Base-by-base conservation (phyloP, 352 stramenopile species). In the Blastocystis hominis region DNA sequence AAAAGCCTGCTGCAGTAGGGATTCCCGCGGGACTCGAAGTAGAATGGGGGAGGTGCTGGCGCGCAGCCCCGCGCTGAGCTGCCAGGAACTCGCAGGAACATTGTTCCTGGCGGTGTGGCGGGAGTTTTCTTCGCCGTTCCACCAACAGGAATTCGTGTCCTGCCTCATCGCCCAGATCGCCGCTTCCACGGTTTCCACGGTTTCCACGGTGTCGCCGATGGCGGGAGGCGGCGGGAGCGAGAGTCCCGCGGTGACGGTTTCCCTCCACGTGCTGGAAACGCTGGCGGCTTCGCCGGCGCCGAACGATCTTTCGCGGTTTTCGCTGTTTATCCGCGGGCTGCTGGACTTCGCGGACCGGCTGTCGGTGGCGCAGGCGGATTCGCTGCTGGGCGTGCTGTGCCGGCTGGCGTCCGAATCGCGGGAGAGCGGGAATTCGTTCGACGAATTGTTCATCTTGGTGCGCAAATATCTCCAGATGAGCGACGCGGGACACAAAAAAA, bases 391-490 rank as follows among this genome's bases (percentile, higher is more conserved):
- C 46, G 38, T 80, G 10, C 55, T 80, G 50, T 80, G 70, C 36
- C 70, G 54, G 30, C 36, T 80, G 2, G 40, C 62, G 7, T 10
- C 30, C 9, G 20, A 68, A 59, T 78, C 68, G n/a, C 24, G 38
- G 3, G 24, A 75, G 4, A 24, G n/a, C n/a, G 38, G 36, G 15
- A 6, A 47, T 17, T 17, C 36, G 4, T 4, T 84, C 20, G 54
- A 84, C 56, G 72, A 84, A 1, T 44, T 84, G 47, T 64, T 84
- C 3, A 84, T 84, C 36, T n/a, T 84, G 38, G 55, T 61, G 40
- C 24, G 72, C 4, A 84, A 84, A 53, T 84, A 84, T 42, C 34
- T 84, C 0, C 44, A 53, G 13, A 84, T 84, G 72, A 84, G 40
- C 38, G 44, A 64, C 44, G 20, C 46, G 5, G 30, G 62, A 30